A percentile compares a stretch with the other conserved stretches of the same genome.
phyloP scores from a whole-genome alignment of 768 basidiomycete species.

The Dentipellis sp. region DNA sequence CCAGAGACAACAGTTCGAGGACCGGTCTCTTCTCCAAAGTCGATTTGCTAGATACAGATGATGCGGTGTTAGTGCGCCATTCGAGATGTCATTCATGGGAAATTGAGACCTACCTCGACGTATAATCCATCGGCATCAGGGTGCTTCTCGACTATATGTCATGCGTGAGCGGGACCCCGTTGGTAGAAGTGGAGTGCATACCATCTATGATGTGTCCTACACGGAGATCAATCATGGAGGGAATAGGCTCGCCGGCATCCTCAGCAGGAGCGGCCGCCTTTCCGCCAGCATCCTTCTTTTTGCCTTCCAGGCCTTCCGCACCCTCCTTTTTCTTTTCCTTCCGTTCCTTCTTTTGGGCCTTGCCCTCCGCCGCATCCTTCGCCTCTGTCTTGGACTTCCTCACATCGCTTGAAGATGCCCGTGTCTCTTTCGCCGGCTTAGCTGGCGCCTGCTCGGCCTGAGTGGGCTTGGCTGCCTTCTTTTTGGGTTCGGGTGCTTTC shows the following conservation, averaged over 20 bases:
- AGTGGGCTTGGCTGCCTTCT: conserved; percentile 38
- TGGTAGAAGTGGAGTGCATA: conserved; percentile 27
- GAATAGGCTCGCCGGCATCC: conserved; percentile 76
- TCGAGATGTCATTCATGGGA: not conserved
- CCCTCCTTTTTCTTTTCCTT: conserved; percentile 38
- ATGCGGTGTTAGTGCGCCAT: not conserved
- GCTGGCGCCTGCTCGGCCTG: conserved; percentile 16
- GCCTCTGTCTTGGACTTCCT: conserved; percentile 14
- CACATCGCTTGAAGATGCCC: conserved; percentile 8
- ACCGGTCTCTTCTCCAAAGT: conserved; percentile 89
- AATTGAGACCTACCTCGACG: conserved; percentile 54
- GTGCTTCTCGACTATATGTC: conserved; percentile 71
- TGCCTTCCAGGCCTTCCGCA: conserved; percentile 25
- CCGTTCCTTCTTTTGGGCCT: conserved; percentile 22
- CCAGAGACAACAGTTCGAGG: conserved; percentile 96
- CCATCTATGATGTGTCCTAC: conserved; percentile 91
- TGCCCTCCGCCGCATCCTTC: conserved; percentile 13
- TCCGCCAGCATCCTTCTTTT: conserved; percentile 23
- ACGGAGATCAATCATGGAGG: conserved; percentile 95
- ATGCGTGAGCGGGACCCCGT: not conserved
- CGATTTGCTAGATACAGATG: conserved; percentile 65
- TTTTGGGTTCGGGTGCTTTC: conserved; percentile 64
- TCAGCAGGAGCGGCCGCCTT: conserved; percentile 29
- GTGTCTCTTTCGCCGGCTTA: conserved; percentile 39
- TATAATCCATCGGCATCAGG: conserved; percentile 98